A percentile compares a stretch with the other conserved stretches of the same genome.
Conservation (phyloP, 169 alveolate species). For the Plasmodium cynomolgi region DNA sequence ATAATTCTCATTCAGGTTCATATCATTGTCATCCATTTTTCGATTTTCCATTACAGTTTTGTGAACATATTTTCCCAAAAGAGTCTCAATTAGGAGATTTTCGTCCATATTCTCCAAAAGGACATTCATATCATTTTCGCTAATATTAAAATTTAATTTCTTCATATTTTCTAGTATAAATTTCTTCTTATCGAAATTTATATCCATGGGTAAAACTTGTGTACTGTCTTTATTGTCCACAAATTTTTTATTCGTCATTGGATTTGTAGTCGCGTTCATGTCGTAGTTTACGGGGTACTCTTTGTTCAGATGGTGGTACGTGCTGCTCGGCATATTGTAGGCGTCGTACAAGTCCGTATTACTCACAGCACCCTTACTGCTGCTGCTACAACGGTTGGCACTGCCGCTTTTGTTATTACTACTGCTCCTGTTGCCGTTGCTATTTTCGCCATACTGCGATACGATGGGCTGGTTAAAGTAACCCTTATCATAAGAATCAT, state of each 20-base stretch:
- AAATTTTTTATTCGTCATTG: background rate
- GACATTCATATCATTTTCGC: constrained; percentile 26
- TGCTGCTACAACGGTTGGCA: background rate
- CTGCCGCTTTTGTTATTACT: background rate
- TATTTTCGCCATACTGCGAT: background rate
- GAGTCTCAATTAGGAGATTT: constrained; percentile 23
- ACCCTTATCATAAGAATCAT: constrained; percentile 8
- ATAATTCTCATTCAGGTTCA: constrained; percentile 17
- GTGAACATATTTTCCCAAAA: constrained; percentile 18
- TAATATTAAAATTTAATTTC: constrained; percentile 31
- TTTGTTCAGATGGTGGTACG: background rate
- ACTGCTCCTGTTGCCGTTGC: background rate
- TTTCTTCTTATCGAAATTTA: constrained; percentile 38
- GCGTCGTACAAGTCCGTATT: background rate
- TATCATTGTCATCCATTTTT: constrained; percentile 23
- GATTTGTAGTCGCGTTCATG: background rate
- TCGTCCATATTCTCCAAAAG: constrained; percentile 41
- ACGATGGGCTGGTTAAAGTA: background rate
- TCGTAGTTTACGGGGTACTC: background rate
- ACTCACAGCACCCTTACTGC: background rate
- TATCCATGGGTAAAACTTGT: background rate
- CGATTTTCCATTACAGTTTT: constrained; percentile 19
- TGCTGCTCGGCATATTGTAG: background rate
- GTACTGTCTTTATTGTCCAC: background rate
- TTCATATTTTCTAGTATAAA: constrained; percentile 23